Conservation (phyloP, 805 yeast species). For the Tanozyma kutaoensis region DNA sequence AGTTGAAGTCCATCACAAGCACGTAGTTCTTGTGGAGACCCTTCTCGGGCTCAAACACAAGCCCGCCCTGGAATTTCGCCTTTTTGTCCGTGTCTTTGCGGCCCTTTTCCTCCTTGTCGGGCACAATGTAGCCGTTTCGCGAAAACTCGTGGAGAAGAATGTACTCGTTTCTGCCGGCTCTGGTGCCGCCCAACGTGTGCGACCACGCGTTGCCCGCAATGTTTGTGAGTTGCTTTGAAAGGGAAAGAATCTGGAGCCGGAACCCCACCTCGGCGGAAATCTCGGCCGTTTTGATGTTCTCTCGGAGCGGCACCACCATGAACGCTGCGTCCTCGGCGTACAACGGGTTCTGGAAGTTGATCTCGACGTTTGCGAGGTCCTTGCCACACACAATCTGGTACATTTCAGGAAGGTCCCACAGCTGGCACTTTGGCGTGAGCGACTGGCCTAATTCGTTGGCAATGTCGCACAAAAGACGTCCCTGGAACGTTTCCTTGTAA, state of each 20-base stretch:
- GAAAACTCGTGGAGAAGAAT: conserved; percentile 87
- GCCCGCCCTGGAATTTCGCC: conserved; percentile 81
- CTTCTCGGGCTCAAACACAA: conserved; percentile 92
- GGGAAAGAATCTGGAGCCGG: conserved; percentile 70
- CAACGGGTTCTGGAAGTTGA: conserved; percentile 56
- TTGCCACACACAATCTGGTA: conserved; percentile 62
- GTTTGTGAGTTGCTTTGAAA: conserved; percentile 83
- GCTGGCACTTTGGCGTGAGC: conserved; percentile 79
- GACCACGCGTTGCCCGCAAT: conserved; percentile 98
- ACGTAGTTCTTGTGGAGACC: conserved; percentile 85
- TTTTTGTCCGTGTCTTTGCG: conserved; percentile 39
- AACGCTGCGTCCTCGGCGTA: conserved; percentile 55
- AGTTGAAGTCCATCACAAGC: conserved; percentile 95
- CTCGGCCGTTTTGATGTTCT: conserved; percentile 51
- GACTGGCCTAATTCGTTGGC: conserved; percentile 94
- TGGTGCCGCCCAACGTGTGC: conserved; percentile 84
- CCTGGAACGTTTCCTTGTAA: conserved; percentile 62
- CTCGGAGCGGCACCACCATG: conserved; percentile 56
- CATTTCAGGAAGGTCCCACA: conserved; percentile 93
- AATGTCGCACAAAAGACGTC: conserved; percentile 83
- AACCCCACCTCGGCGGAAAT: conserved; percentile 72
- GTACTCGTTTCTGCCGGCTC: conserved; percentile 92
- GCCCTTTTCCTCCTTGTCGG: conserved; percentile 56
- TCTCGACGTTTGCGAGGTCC: conserved; percentile 50
- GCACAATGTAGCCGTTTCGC: conserved; percentile 68